phyloP scores from a whole-genome alignment of 192 early-diverging fungal genomes.

The Linnemannia hyalina region DNA sequence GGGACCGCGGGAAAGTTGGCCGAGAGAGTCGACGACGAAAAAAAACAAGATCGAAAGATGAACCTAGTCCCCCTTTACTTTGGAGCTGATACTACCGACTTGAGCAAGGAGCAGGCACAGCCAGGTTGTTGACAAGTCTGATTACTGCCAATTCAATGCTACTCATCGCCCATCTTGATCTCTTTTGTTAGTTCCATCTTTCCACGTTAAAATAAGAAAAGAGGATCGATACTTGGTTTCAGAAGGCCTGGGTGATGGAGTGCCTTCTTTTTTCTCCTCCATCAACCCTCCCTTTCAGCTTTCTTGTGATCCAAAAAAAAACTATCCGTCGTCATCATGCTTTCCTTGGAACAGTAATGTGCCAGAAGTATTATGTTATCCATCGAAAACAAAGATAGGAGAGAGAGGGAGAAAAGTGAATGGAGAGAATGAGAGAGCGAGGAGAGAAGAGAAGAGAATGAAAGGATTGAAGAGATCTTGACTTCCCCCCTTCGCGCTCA shows the following conservation, averaged over 20 bases:
- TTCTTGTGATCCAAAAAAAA: background rate
- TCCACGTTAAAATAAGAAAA: background rate
- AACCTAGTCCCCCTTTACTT: background rate
- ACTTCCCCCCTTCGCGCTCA: background rate
- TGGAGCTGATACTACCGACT: background rate
- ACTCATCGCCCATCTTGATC: background rate
- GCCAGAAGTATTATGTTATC: background rate
- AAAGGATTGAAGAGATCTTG: background rate
- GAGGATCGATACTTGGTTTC: background rate
- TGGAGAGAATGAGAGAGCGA: background rate
- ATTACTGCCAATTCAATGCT: background rate
- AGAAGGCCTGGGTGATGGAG: background rate
- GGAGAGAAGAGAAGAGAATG: background rate
- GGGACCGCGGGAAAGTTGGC: slow-evolving; percentile 3
- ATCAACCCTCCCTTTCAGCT: background rate
- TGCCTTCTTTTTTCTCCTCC: background rate
- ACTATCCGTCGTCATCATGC: background rate
- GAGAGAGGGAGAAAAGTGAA: background rate
- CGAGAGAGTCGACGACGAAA: background rate
- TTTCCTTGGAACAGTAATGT: background rate
- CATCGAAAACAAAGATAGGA: background rate
- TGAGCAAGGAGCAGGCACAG: background rate
- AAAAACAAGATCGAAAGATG: background rate
- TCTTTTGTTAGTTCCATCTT: background rate
- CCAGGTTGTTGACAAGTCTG: background rate